Evolutionary conservation across 768 basidiomycete genomes (phyloP).

Genomic region (Auricularia auricula-judae): DNA sequence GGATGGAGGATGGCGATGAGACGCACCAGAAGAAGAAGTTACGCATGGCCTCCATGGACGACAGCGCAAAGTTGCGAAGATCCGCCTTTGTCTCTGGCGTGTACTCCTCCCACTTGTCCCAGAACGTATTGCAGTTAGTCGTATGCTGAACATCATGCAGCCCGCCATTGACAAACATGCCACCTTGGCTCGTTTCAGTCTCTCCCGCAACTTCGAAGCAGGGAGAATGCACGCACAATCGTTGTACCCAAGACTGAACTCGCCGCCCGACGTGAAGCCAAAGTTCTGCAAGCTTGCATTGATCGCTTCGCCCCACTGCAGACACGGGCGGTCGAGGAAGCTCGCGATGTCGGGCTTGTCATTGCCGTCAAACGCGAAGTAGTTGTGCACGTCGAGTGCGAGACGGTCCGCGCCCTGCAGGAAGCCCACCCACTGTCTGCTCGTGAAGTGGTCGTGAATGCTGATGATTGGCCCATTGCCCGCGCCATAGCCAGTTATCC

Average conservation of each 20-base stretch:
- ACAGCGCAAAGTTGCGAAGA: constrained; percentile 37
- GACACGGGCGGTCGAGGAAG: background rate
- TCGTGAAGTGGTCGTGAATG: constrained; percentile 80
- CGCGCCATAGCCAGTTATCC: constrained; percentile 53
- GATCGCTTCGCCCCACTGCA: background rate
- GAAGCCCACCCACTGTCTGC: constrained; percentile 57
- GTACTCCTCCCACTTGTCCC: background rate
- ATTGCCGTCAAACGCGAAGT: constrained; percentile 58
- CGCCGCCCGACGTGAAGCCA: constrained; percentile 65
- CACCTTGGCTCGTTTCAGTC: background rate
- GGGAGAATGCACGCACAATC: constrained; percentile 1
- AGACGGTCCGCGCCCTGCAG: constrained; percentile 73
- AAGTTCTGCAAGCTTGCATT: constrained; percentile 26
- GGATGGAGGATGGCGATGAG: constrained; percentile 19
- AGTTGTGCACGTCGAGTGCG: constrained; percentile 78
- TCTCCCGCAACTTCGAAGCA: background rate
- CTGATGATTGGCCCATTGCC: constrained; percentile 81
- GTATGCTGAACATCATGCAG: background rate
- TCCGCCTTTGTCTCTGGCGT: constrained; percentile 31
- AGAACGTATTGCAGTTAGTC: background rate
- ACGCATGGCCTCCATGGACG: constrained; percentile 56
- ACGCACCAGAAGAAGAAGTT: constrained; percentile 64
- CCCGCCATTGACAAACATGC: background rate
- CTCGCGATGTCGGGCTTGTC: background rate
- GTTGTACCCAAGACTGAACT: constrained; percentile 49